These are phyloP conservation scores for Trypanosoma lewisi DNA, from an alignment of 208 protist genomes.

Conservation along the genomic window DNA sequence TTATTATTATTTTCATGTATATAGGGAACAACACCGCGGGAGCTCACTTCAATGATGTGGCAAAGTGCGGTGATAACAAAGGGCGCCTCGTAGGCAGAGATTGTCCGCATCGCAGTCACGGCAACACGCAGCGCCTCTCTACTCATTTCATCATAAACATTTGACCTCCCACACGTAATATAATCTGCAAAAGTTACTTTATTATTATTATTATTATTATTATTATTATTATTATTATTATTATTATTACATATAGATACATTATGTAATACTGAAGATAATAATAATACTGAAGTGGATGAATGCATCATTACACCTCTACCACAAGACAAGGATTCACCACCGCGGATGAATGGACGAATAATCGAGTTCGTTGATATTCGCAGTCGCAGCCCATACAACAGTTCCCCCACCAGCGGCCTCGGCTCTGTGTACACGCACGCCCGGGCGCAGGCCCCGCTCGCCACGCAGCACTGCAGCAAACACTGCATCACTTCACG, in stretches of 20 bases:
- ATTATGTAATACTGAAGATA: no score
- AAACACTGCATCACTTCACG: constrained; percentile 50
- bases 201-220: no score
- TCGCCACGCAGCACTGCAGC: constrained; percentile 42
- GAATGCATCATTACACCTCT: background rate
- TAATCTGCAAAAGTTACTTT: constrained; percentile 6
- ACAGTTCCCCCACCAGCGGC: constrained; percentile 61
- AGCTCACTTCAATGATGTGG: constrained; percentile 27
- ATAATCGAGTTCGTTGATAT: constrained; percentile 43
- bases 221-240: no score
- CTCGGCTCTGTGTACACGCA: constrained; percentile 71
- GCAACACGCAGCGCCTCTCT: constrained; percentile 59
- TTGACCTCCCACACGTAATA: background rate
- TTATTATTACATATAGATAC: no score
- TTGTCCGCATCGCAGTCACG: constrained; percentile 42
- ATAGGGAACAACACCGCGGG: constrained; percentile 11
- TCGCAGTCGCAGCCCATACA: constrained; percentile 74
- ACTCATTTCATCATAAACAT: constrained; percentile 50
- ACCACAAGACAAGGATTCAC: background rate
- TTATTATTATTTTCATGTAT: no score
- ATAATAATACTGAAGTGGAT: no score
- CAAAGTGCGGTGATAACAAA: constrained; percentile 52
- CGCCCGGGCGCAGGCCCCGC: constrained; percentile 35
- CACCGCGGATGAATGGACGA: constrained; percentile 45
- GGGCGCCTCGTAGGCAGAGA: constrained; percentile 45